phyloP scores from a whole-genome alignment of 192 early-diverging fungal species.

The Mortierella hygrophila region DNA sequence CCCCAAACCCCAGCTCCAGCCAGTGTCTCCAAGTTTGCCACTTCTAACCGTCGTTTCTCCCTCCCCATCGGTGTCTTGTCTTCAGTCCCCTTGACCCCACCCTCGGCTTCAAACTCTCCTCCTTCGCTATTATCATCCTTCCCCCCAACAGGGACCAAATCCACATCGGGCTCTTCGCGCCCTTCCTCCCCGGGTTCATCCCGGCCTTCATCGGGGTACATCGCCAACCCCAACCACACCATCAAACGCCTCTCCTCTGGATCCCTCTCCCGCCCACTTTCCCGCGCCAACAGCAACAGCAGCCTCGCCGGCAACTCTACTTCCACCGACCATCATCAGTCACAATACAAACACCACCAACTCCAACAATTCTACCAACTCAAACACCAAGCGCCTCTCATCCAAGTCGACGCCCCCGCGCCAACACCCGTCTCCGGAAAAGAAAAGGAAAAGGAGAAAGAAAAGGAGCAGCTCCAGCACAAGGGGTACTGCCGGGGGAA shows the following conservation, averaged over 20 bases:
- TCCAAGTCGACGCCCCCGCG: constrained; percentile 8
- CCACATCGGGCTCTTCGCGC: background rate
- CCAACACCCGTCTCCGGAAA: background rate
- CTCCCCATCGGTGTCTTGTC: background rate
- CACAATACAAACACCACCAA: background rate
- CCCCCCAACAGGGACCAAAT: background rate
- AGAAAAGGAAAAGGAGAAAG: background rate
- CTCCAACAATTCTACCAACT: background rate
- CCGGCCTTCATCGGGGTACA: background rate
- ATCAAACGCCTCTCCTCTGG: background rate
- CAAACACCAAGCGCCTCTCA: background rate
- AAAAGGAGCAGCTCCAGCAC: constrained; percentile 1
- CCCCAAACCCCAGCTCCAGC: background rate
- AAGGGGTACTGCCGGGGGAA: background rate
- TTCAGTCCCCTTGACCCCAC: background rate
- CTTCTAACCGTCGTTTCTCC: background rate
- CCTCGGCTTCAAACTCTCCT: background rate
- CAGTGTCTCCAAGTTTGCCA: background rate
- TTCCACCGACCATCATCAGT: background rate
- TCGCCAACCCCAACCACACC: background rate
- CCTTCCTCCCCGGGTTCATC: background rate
- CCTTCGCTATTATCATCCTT: background rate
- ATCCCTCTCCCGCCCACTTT: background rate
- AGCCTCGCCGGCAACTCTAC: background rate
- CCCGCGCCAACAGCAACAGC: background rate